phyloP scores from a whole-genome alignment of 805 yeast genomes.

The Candida nanaspora region DNA sequence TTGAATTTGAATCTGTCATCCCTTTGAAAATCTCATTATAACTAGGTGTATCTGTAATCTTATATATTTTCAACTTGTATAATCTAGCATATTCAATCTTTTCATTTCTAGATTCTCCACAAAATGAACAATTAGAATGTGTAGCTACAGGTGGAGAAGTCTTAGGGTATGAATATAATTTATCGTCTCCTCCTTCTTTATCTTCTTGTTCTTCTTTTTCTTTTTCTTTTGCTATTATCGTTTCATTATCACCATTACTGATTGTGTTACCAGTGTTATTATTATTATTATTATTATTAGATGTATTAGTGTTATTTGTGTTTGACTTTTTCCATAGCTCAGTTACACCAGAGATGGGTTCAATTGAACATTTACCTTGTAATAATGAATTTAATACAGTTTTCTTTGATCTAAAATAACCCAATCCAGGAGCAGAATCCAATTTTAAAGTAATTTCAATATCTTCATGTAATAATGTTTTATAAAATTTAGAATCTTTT shows the following conservation, averaged over 20 bases:
- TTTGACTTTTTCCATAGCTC: slow-evolving; percentile 48
- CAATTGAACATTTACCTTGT: slow-evolving; percentile 76
- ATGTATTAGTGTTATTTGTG: slow-evolving; percentile 5
- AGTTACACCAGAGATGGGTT: slow-evolving; percentile 80
- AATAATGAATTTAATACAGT: slow-evolving; percentile 58
- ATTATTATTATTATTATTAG: slow-evolving; percentile 8
- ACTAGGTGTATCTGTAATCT: slow-evolving; percentile 5
- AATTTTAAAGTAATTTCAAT: slow-evolving; percentile 65
- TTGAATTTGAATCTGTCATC: too few relatives aligned
- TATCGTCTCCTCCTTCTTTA: too few relatives aligned
- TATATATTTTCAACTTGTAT: slow-evolving; percentile 50
- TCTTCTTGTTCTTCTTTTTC: too few relatives aligned
- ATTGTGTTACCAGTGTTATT: slow-evolving; percentile 10
- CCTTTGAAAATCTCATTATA: too few relatives aligned
- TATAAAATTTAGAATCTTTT: slow-evolving; percentile 52
- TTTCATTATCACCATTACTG: slow-evolving; percentile 25
- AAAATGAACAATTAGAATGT: slow-evolving; percentile 68
- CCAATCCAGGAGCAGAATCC: slow-evolving; percentile 55
- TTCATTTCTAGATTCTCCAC: slow-evolving; percentile 73
- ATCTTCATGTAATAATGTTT: slow-evolving; percentile 65
- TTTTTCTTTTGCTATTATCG: too few relatives aligned
- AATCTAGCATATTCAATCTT: slow-evolving; percentile 71
- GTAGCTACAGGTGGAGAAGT: slow-evolving; percentile 68
- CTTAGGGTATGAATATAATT: slow-evolving; percentile 36
- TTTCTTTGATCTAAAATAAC: slow-evolving; percentile 51